phyloP scores from a whole-genome alignment of 192 early-diverging fungal species.

The Coemansia sp. region DNA sequence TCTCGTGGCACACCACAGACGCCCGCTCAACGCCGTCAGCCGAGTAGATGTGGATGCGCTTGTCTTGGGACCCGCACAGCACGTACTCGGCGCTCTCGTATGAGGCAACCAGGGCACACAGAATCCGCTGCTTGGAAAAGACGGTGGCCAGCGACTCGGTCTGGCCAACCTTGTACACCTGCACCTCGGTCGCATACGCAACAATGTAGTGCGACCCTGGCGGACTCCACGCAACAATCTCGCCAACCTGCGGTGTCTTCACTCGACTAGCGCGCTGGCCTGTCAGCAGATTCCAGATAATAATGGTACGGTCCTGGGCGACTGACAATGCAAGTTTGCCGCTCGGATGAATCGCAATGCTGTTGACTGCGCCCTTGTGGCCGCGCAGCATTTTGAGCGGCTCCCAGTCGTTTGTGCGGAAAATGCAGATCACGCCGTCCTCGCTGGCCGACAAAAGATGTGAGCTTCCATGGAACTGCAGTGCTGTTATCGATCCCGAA shows the following conservation, averaged over 20 bases:
- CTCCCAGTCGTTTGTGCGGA: constrained; percentile 97
- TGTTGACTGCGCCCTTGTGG: constrained; percentile 69
- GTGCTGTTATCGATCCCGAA: constrained; percentile 81
- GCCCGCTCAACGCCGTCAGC: constrained; percentile 36
- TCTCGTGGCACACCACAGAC: constrained; percentile 34
- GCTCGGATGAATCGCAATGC: constrained; percentile 88
- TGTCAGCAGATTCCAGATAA: constrained; percentile 76
- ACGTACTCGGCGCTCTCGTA: constrained; percentile 26
- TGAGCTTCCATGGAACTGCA: constrained; percentile 78
- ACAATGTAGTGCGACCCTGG: constrained; percentile 37
- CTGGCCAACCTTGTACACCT: constrained; percentile 44
- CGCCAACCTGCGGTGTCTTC: constrained; percentile 30
- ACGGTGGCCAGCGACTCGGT: constrained; percentile 34
- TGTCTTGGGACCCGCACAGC: constrained; percentile 53
- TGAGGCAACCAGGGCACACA: constrained; percentile 21
- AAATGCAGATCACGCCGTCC: constrained; percentile 85
- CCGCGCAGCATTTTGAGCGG: constrained; percentile 83
- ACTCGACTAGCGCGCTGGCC: constrained; percentile 65
- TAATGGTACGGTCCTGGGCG: constrained; percentile 64
- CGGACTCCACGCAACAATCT: constrained; percentile 42
- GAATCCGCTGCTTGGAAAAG: constrained; percentile 46
- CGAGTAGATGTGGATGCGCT: constrained; percentile 41
- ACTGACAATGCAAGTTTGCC: constrained; percentile 93
- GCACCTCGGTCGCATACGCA: constrained; percentile 45
- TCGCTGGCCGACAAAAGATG: constrained; percentile 89